A percentile compares a stretch with the other conserved stretches of the same genome.
Conservation (phyloP, 2,329 filamentous ascomycete genomes). For the Chaetomium sp. region DNA sequence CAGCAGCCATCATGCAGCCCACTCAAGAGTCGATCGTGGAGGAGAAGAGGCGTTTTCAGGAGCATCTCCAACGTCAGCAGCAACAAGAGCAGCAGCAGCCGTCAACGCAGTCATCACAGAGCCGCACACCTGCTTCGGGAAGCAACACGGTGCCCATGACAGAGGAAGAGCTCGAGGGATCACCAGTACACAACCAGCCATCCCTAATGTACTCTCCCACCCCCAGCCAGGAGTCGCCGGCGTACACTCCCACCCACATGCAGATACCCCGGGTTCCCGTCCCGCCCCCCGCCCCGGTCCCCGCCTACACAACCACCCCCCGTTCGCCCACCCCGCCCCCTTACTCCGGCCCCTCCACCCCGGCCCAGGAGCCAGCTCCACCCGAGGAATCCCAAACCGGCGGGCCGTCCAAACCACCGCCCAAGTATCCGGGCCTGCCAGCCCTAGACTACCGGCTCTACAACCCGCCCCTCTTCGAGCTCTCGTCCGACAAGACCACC, state of each 20-base stretch:
- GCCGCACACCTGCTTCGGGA: slow-evolving; percentile 21
- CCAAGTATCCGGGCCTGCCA: slow-evolving; percentile 52
- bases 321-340: slow-evolving; percentile 38
- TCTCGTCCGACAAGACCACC: slow-evolving; percentile 52
- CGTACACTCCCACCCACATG: background rate
- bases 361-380: slow-evolving; percentile 23
- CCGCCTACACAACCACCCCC: background rate
- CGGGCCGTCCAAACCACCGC: slow-evolving; percentile 37
- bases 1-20: slow-evolving; percentile 10
- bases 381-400: slow-evolving; percentile 6
- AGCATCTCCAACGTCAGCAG: slow-evolving; percentile 7
- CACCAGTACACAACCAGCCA: slow-evolving; percentile 12
- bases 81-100: background rate
- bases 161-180: slow-evolving; percentile 25
- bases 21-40: background rate
- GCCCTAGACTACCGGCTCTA: slow-evolving; percentile 56
- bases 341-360: slow-evolving; percentile 41
- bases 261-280: background rate
- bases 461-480: slow-evolving; percentile 53
- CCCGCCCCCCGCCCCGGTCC: background rate
- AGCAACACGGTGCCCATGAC: slow-evolving; percentile 32
- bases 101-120: slow-evolving; percentile 9
- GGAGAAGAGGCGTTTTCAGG: slow-evolving; percentile 21
- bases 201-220: background rate
- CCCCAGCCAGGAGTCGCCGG: background rate